Conservation (phyloP, 1,284 basidiomycete genomes). For the Cutaneotrichosporon arboriforme region DNA sequence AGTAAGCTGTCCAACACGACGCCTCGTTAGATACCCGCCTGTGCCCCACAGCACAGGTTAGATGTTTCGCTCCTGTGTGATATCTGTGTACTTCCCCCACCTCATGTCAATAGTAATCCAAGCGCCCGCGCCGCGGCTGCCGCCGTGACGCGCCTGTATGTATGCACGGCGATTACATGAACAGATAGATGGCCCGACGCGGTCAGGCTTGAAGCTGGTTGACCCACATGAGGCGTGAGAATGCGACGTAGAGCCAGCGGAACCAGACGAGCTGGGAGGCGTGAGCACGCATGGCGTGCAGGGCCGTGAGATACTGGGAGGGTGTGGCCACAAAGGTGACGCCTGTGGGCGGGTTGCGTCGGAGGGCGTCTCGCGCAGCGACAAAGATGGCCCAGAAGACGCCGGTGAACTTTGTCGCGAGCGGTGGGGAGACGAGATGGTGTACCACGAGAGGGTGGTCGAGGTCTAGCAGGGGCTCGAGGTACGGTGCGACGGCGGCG, state of each 20-base stretch:
- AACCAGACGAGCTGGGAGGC: slow-evolving; percentile 81
- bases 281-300: slow-evolving; percentile 70
- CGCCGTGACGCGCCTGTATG: too few relatives aligned
- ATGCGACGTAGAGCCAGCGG: slow-evolving; percentile 74
- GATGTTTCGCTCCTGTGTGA: too few relatives aligned
- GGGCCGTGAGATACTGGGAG: slow-evolving; percentile 56
- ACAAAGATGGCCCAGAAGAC: slow-evolving; percentile 12
- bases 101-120: too few relatives aligned
- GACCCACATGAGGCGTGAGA: slow-evolving; percentile 88
- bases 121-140: too few relatives aligned
- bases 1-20: too few relatives aligned
- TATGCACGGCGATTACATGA: too few relatives aligned
- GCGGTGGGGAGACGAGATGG: slow-evolving; percentile 58
- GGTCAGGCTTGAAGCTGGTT: slow-evolving; percentile 58
- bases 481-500: slow-evolving; percentile 51
- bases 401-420: slow-evolving; percentile 52
- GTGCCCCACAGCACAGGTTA: too few relatives aligned
- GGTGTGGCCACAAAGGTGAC: slow-evolving; percentile 53
- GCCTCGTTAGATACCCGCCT: too few relatives aligned
- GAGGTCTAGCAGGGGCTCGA: slow-evolving; percentile 11
- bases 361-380: background rate
- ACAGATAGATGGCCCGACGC: too few relatives aligned
- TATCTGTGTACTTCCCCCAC: too few relatives aligned
- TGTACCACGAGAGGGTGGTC: slow-evolving; percentile 48
- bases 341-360: background rate